Percentiles rank a stretch among this genome's conserved stretches.
Conservation (phyloP, 495 filamentous ascomycete genomes). For the Penicillium verhagenii region DNA sequence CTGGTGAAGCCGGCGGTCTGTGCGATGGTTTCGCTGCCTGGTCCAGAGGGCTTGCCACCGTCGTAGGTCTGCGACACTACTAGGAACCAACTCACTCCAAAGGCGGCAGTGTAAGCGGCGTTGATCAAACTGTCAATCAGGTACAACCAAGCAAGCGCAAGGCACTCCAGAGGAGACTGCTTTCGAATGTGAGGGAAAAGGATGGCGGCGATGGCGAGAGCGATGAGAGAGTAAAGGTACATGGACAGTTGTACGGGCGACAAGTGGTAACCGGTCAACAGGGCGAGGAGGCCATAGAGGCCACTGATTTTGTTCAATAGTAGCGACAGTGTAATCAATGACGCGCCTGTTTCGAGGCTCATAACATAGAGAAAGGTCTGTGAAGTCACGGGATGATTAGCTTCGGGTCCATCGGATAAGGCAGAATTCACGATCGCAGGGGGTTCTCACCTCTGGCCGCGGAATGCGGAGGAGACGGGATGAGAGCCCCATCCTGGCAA, state of each 20-base stretch:
- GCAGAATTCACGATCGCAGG: conserved; percentile 3
- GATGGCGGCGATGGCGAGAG: conserved; percentile 57
- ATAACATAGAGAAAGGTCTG: conserved; percentile 82
- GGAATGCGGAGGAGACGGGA: conserved; percentile 55
- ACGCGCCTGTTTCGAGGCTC: conserved; percentile 80
- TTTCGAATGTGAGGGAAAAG: conserved; percentile 71
- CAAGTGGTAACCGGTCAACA: conserved; percentile 69
- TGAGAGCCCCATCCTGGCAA: conserved; percentile 43
- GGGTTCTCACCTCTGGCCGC: conserved; percentile 53
- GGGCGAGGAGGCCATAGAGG: conserved; percentile 82
- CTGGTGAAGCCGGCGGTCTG: conserved; percentile 68
- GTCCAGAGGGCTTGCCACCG: conserved; percentile 37
- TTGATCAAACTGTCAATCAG: conserved; percentile 77
- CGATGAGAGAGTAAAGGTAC: conserved; percentile 80
- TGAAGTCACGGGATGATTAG: conserved; percentile 24
- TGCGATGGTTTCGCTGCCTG: conserved; percentile 54
- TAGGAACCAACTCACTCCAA: conserved; percentile 81
- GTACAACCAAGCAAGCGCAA: conserved; percentile 74
- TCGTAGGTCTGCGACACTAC: conserved; percentile 58
- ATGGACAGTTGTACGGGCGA: conserved; percentile 70
- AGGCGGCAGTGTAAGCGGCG: conserved; percentile 71
- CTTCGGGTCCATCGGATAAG: conserved; percentile 8
- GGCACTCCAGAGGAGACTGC: conserved; percentile 64
- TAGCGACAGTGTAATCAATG: conserved; percentile 73
- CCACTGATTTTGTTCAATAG: conserved; percentile 87